Conservation (phyloP, 2,329 filamentous ascomycete genomes). For the Microdochium trichocladiopsis region DNA sequence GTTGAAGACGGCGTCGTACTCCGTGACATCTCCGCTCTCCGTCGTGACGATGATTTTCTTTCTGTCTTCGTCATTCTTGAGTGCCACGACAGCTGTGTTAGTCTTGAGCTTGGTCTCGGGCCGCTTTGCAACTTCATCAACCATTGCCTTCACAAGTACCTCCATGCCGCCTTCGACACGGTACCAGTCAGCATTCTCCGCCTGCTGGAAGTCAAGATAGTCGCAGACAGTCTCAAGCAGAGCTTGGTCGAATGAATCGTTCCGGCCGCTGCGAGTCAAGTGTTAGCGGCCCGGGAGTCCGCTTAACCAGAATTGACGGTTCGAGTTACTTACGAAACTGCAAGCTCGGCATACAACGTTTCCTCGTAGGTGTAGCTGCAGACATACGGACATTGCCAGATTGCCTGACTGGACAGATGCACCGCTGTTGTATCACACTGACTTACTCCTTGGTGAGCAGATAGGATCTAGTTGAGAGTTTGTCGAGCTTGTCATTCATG, state of each 20-base stretch:
- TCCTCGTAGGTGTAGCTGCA: slow-evolving; percentile 2
- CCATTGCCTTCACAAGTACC: slow-evolving; percentile 2
- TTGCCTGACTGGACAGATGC: not conserved
- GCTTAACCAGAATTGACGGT: not conserved
- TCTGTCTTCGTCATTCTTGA: not conserved
- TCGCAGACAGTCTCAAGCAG: slow-evolving; percentile 10
- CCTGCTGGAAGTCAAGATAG: slow-evolving; percentile 8
- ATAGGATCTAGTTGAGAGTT: slow-evolving; percentile 5
- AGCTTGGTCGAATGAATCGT: slow-evolving; percentile 9
- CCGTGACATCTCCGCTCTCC: not conserved
- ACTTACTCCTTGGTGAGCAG: not conserved
- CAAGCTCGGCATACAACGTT: slow-evolving; percentile 3
- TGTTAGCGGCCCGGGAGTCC: not conserved
- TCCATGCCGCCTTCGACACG: slow-evolving; percentile 9
- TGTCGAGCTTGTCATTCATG: slow-evolving; percentile 5
- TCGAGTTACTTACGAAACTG: slow-evolving; percentile 4
- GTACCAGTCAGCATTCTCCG: slow-evolving; percentile 3
- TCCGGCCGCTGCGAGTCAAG: slow-evolving; percentile 2
- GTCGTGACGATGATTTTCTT: not conserved
- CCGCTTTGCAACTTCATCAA: not conserved
- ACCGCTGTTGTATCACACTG: not conserved
- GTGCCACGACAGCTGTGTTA: slow-evolving; percentile 1
- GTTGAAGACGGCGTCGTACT: slow-evolving; percentile 22
- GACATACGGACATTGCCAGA: not conserved
- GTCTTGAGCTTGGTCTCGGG: not conserved